phyloP scores from a whole-genome alignment of 441 rosid species.

The Aquilaria agallochum region DNA sequence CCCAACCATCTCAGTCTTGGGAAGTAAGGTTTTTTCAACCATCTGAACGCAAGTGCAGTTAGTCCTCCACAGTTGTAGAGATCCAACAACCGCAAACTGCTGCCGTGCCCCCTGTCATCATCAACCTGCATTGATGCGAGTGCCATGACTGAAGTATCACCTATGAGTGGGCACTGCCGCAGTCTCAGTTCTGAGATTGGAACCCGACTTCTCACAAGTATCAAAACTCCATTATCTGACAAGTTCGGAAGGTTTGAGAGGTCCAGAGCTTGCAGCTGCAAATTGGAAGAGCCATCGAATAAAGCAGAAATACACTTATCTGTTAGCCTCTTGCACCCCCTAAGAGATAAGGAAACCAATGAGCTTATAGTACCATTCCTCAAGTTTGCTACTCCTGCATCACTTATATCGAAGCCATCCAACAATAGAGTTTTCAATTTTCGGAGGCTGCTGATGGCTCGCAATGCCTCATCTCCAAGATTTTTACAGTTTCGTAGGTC shows the following conservation, averaged over 20 bases:
- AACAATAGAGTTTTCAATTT: conserved; percentile 54
- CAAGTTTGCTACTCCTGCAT: conserved; percentile 53
- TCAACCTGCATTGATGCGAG: conserved; percentile 79
- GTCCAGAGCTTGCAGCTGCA: conserved; percentile 69
- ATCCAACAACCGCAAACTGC: conserved; percentile 67
- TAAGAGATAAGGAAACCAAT: conserved; percentile 61
- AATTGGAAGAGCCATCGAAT: conserved; percentile 61
- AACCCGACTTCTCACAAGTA: conserved; percentile 58
- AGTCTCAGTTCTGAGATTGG: conserved; percentile 68
- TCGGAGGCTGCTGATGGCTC: conserved; percentile 51
- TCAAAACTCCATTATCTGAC: conserved; percentile 63
- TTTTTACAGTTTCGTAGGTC: conserved; percentile 79
- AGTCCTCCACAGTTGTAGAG: conserved; percentile 83
- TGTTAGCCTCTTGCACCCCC: conserved; percentile 87
- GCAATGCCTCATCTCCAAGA: conserved; percentile 70
- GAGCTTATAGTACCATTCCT: conserved; percentile 47
- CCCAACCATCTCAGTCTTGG: conserved; percentile 91
- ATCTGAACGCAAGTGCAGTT: conserved; percentile 66
- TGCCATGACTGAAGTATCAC: conserved; percentile 83
- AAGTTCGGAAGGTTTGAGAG: conserved; percentile 72
- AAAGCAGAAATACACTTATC: conserved; percentile 62
- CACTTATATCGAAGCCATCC: conserved; percentile 71
- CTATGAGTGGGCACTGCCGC: conserved; percentile 77
- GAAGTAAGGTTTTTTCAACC: conserved; percentile 87
- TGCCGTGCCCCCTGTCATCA: conserved; percentile 66